Evolutionary conservation across 306 rosid species (phyloP).

Genomic region (Aeschynomene evenia): DNA sequence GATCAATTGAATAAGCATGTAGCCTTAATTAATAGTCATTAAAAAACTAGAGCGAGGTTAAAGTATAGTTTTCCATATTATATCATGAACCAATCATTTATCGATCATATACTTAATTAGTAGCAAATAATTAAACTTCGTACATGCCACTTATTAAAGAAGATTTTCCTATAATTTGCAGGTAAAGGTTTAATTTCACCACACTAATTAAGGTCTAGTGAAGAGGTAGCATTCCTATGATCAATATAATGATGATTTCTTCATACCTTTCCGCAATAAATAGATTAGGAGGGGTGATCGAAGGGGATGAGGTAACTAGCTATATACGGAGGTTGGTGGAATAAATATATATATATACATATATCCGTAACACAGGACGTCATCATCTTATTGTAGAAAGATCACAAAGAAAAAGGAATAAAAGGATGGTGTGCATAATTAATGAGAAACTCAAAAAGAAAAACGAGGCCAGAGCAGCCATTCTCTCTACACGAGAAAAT

Average conservation of each 20-base stretch:
- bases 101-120: not conserved
- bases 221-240: not conserved
- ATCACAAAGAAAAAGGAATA: not conserved
- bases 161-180: no score
- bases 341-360: not conserved
- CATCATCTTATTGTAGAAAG: not conserved
- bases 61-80: no score
- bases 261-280: not conserved
- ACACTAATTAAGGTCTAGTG: no score
- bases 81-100: no score
- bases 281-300: not conserved
- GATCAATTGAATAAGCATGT: no score
- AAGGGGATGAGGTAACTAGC: not conserved
- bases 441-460: not conserved
- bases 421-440: not conserved
- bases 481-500: not conserved
- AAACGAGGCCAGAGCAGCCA: constrained; percentile 4
- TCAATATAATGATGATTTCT: not conserved
- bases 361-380: not conserved
- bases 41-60: no score
- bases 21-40: no score
- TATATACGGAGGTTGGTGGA: not conserved
- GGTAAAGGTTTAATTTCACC: no score
- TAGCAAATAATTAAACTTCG: no score
- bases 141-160: no score